phyloP scores from a whole-genome alignment of 2,329 filamentous ascomycete genomes.

The Plenodomus lindquistii region DNA sequence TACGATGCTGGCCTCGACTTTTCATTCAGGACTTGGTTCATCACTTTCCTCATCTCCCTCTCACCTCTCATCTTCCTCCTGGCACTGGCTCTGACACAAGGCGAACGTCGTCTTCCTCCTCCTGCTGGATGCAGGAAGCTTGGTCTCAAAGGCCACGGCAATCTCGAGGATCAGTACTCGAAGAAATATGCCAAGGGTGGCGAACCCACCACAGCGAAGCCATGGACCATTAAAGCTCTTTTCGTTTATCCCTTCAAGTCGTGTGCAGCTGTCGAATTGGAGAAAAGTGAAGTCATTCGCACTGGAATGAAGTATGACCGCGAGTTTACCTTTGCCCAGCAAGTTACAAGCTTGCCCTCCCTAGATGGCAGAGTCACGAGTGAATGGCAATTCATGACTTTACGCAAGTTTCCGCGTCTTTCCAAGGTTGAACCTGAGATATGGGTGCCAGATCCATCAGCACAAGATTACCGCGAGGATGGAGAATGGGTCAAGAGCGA shows the following conservation, averaged over 20 bases:
- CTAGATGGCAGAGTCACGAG: constrained; percentile 47
- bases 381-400: constrained; percentile 72
- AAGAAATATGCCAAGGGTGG: constrained; percentile 50
- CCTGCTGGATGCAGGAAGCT: constrained; percentile 57
- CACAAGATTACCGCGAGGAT: constrained; percentile 55
- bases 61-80: constrained; percentile 27
- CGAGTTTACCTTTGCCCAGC: constrained; percentile 79
- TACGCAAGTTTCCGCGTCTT: constrained; percentile 69
- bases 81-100: constrained; percentile 27
- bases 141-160: constrained; percentile 54
- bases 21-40: constrained; percentile 22
- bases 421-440: constrained; percentile 68
- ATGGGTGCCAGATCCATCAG: constrained; percentile 70
- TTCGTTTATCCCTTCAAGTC: constrained; percentile 85
- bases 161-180: constrained; percentile 61
- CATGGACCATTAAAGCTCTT: constrained; percentile 65
- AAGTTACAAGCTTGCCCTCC: constrained; percentile 48
- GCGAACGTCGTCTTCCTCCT: constrained; percentile 24
- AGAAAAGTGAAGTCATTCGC: constrained; percentile 64
- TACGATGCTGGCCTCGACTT: constrained; percentile 13
- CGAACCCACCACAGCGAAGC: constrained; percentile 27
- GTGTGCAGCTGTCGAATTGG: constrained; percentile 75
- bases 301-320: constrained; percentile 78
- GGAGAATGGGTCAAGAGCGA: constrained; percentile 57
- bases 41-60: constrained; percentile 15